Base-by-base conservation (phyloP, 352 stramenopile species). In the Poterioochromonas sp. region DNA sequence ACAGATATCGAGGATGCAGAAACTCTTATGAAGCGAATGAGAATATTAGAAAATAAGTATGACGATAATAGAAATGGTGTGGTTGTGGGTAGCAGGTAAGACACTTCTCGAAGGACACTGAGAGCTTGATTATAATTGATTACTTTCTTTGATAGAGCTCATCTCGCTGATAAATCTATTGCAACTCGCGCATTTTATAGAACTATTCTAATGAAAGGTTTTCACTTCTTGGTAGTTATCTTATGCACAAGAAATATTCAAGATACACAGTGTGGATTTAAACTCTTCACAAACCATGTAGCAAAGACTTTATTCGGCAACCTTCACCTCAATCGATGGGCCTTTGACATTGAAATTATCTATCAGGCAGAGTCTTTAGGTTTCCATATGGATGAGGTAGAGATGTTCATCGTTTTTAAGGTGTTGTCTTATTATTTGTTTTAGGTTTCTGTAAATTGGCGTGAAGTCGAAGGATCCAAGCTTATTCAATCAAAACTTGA, bases 231-330 rank as follows among this genome's bases (percentile, higher is more conserved):
- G 73, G 91, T 97, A 41, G 86, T 87, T 41, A 88, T 91, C 51
- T 82, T 97, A 49, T 92, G 87, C 73, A 84, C 80, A n/a, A 87
- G 92, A 0, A 83, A 89, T 73, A 88, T 97, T 64, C 87, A 89
- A 54, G 92, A 97, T 79, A 97, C 92, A 32, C 91, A 96, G 83
- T 97, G 92, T 80, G 92, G 92, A 29, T 97, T 97, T 82, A 97
- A 97, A 82, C 86, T 97, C 22, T 95, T 97, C 78, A 90, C 94
- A 70, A 88, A 91, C 62, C 84, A 83, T 49, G 88, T 90, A 1
- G 90, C 90, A 12, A 85, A 84, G 11, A 79, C 91, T 26, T 78
- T 96, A 18, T 97, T 96, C 82, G 80, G 87, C 54, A 88, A 89
- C n/a, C 86, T 96, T 84, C 92, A 96, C 85, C 90, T 96, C 29